Percentiles rank a stretch among this genome's conserved stretches.
Conservation (phyloP, 2,329 filamentous ascomycete genomes). For the Neospermospora avenae region DNA sequence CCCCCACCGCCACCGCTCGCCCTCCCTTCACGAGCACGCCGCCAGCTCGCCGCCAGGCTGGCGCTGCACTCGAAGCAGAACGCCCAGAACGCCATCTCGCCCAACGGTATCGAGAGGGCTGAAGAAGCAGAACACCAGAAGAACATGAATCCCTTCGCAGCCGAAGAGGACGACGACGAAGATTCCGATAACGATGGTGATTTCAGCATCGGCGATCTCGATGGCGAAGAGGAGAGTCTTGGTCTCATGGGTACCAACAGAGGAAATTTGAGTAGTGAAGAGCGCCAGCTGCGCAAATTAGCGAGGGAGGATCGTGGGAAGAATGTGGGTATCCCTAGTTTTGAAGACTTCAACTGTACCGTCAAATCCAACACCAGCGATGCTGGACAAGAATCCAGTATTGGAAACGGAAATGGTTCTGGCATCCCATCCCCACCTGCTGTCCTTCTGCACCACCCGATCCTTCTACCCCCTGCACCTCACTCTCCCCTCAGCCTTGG, state of each 20-base stretch:
- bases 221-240: slow-evolving; percentile 29
- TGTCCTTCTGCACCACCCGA: slow-evolving; percentile 8
- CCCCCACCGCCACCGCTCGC: slow-evolving; percentile 78
- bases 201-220: slow-evolving; percentile 32
- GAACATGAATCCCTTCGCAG: slow-evolving; percentile 33
- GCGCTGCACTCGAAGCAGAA: slow-evolving; percentile 68
- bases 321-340: slow-evolving; percentile 29
- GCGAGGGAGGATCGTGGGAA: slow-evolving; percentile 10
- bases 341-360: background rate
- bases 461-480: slow-evolving; percentile 14
- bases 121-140: slow-evolving; percentile 25
- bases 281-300: slow-evolving; percentile 9
- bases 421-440: background rate
- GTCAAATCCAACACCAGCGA: background rate
- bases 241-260: slow-evolving; percentile 20
- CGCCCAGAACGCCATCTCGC: slow-evolving; percentile 6
- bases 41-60: slow-evolving; percentile 86
- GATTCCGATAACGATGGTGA: slow-evolving; percentile 28
- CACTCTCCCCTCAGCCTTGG: slow-evolving; percentile 3
- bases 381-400: background rate
- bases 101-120: slow-evolving; percentile 22
- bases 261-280: background rate
- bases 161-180: slow-evolving; percentile 35
- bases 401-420: background rate
- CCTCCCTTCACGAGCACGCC: slow-evolving; percentile 79